Conservation (phyloP, 345 rosid species). For the rapeseed (Brassica napus) region Da-Ae NC_063452.1:12286001-12286500, state of each 20-base stretch:
- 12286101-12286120: slow-evolving; percentile 15
- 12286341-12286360: slow-evolving; percentile 1
- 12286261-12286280: background rate
- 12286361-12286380: background rate
- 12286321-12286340: background rate
- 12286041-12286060: background rate
- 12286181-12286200: background rate
- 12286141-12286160: slow-evolving; percentile 5
- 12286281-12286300: background rate
- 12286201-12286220: background rate
- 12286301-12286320: background rate
- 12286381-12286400: background rate
- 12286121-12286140: slow-evolving; percentile 9
- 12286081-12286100: slow-evolving; percentile 9
- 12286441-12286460: slow-evolving; percentile 1
- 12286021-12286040: background rate
- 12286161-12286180: background rate
- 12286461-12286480: slow-evolving; percentile 17
- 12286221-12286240: background rate
- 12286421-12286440: background rate
- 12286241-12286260: background rate
- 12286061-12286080: slow-evolving; percentile 5
- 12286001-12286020: background rate
- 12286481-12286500: slow-evolving; percentile 11
- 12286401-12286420: background rate